Evolutionary conservation across 2,329 filamentous ascomycete genomes (phyloP), one percentile per base, ranked within the genome.

Genomic region (Biscogniauxia marginata): DNA sequence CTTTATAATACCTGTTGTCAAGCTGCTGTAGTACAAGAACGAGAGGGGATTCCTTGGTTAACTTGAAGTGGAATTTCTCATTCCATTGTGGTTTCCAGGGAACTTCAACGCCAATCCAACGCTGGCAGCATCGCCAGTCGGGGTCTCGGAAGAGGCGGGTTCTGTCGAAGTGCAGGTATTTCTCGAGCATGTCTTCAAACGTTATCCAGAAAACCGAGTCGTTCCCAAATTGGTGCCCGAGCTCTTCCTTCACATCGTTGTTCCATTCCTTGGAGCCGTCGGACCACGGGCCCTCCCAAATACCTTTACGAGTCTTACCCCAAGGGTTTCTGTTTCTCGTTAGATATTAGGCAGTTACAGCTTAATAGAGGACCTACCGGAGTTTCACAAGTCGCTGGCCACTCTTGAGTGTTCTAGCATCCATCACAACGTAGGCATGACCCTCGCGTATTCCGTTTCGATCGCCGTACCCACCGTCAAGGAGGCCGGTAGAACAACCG

Each of bases 181-280:
- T 87, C 60, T 80, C 79, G 11, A 87, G 77, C 52, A 88, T 75
- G 63, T 87, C 84, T 50, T 82, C 76, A 64, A 85, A 86, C 1
- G 81, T 78, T 56, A 86, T 86, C 84, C 84, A 86, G 64, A 86
- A 86, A 11, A 84, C 81, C 0, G 82, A 84, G 63, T 86, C 84
- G 60, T 81, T 82, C 20, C 84, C 83, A 55, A 86, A 86, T 24
- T 77, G 78, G 65, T 86, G 83, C 45, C 75, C 76, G 1, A 86
- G 77, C 67, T 85, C 83, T 55, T 78, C 73, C 50, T 84, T 80
- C 34, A 79, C 79, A 21, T 84, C 82, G 1, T 78, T 74, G 0
- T 83, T 86, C 78, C 84, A 86, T 65, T 86, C 83, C 66, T 83
- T 83, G 24, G 79, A 83, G 0, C 83, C 83, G 58, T 86, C 83